Percentiles rank a stretch among this genome's conserved stretches.
These are phyloP conservation scores for Polyplosphaeria fusca DNA, from an alignment of 495 filamentous ascomycete genomes.

Conservation along the genomic window DNA sequence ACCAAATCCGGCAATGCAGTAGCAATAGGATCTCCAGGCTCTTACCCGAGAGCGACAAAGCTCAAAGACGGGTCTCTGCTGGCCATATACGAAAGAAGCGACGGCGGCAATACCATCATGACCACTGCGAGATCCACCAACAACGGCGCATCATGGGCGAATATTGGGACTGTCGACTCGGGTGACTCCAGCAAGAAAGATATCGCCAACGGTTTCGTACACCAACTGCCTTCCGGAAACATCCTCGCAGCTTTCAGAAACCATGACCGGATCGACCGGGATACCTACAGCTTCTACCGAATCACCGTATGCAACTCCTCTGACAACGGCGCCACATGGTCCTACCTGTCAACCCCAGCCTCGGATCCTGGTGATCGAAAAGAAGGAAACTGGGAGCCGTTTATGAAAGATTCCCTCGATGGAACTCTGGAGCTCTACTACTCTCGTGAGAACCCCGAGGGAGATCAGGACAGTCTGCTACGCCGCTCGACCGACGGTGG, in stretches of 20 bases:
- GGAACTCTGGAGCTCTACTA: slow-evolving; percentile 56
- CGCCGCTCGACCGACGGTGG: slow-evolving; percentile 56
- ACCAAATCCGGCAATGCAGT: not conserved
- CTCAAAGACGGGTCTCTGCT: slow-evolving; percentile 46
- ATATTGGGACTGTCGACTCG: slow-evolving; percentile 36
- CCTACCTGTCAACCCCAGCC: slow-evolving; percentile 53
- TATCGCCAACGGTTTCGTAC: slow-evolving; percentile 58
- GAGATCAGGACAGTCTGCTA: slow-evolving; percentile 61
- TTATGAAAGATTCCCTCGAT: slow-evolving; percentile 50
- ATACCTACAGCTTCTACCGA: slow-evolving; percentile 53
- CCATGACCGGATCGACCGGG: slow-evolving; percentile 47
- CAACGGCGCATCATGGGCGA: slow-evolving; percentile 44
- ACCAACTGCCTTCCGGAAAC: slow-evolving; percentile 46
- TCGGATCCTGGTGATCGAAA: slow-evolving; percentile 43
- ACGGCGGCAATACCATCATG: slow-evolving; percentile 39
- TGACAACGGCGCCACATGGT: slow-evolving; percentile 55
- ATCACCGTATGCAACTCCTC: slow-evolving; percentile 59
- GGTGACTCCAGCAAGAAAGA: slow-evolving; percentile 44
- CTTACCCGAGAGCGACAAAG: slow-evolving; percentile 51
- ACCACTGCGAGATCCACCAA: slow-evolving; percentile 45
- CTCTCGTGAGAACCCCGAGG: slow-evolving; percentile 52
- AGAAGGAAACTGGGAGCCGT: slow-evolving; percentile 59
- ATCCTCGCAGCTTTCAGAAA: slow-evolving; percentile 61
- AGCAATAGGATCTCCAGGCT: slow-evolving; percentile 39
- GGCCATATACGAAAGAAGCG: slow-evolving; percentile 44